phyloP scores from a whole-genome alignment of 1,139 yeast species.

The Yamadazyma atmosphaerica region DNA sequence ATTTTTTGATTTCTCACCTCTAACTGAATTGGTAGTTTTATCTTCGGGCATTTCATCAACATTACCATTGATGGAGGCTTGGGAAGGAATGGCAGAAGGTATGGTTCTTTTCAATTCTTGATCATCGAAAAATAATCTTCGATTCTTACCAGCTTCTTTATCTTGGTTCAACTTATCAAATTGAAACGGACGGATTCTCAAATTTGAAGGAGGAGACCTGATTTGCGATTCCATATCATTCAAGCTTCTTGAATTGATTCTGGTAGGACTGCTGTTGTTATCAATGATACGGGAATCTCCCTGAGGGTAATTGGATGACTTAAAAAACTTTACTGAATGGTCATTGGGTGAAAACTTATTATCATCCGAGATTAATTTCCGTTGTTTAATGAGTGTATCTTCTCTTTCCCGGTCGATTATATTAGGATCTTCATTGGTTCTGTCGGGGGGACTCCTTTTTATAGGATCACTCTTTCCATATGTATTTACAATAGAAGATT shows the following conservation, averaged over 20 bases:
- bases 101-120: constrained; percentile 4
- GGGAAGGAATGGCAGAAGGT: neutral
- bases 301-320: neutral
- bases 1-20: too few species aligned
- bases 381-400: constrained; percentile 16
- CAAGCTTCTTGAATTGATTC: neutral
- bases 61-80: neutral
- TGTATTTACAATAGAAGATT: neutral
- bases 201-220: constrained; percentile 10
- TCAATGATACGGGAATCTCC: neutral
- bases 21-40: too few species aligned
- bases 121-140: constrained; percentile 3
- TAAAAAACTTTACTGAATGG: constrained; percentile 3
- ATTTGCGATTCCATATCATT: neutral
- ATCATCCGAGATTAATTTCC: constrained; percentile 23
- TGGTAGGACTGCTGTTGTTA: constrained; percentile 1
- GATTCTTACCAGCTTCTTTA: neutral
- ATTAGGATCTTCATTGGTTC: constrained; percentile 5
- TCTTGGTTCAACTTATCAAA: constrained; percentile 3
- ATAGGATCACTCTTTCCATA: neutral
- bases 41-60: neutral
- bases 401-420: constrained; percentile 12
- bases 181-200: constrained; percentile 5
- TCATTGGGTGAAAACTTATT: constrained; percentile 21
- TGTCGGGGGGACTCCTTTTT: neutral